Base-by-base conservation (phyloP, 495 filamentous ascomycete species). In the Astrothelium subdiscretum region DNA sequence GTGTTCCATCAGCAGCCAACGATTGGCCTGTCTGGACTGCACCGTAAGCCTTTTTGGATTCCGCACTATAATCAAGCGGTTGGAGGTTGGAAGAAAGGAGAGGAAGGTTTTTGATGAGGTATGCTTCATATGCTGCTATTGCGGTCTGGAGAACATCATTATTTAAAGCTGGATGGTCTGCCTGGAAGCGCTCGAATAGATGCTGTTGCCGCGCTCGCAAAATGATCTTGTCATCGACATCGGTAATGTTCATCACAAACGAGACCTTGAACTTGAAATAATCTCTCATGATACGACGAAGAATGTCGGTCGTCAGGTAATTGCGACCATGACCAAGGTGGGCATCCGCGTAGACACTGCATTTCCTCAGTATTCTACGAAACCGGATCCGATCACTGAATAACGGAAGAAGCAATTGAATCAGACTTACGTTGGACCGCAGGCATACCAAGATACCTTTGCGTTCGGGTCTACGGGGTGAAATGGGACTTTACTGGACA, bases 201-300 rank as follows among this genome's bases (percentile, higher is more conserved):
- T 90, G 81, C 66, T 90, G 84, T 73, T 92, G 84, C 65, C 91
- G 80, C 0, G 83, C 91, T 65, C 89, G 81, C 58, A 96, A 78
- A 67, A 96, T 95, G 67, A 96, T 95, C 85, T 95, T 97, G 76
- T 96, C 90, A 71, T 96, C 91, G 1, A 96, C 82, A 76, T 96
- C 90, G 3, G 92, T 96, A 67, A 95, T 89, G 73, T 98, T 98
- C 87, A 95, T 92, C 54, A 97, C 90, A 79, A 96, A 96, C 48
- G 87, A 82, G 61, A 97, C 84, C 32, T 91, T 79, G 72, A 86
- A 96, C 51, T 83, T 83, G 71, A 96, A 96, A 74, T 95, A 92
- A 70, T 95, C 86, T 65, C 78, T 73, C 75, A 97, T 76, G 66
- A 97, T 90, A 68, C 94, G 81, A 40, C 92, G 83, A 63, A 97